phyloP scores from a whole-genome alignment of 768 basidiomycete genomes.

The Naganishia onofrii region DNA sequence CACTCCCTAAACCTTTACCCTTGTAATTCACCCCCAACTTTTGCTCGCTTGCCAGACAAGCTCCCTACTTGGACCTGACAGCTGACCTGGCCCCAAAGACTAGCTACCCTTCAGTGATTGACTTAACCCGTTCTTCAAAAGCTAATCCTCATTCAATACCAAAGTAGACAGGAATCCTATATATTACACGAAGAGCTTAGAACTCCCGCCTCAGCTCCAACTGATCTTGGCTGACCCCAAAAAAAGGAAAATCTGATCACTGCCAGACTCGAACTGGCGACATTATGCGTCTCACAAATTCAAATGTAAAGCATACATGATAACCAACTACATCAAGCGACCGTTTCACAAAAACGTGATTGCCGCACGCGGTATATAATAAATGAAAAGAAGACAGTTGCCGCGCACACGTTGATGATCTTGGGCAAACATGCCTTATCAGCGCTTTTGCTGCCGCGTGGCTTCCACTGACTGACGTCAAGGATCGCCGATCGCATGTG shows the following conservation, averaged over 20 bases:
- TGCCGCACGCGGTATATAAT: neutral
- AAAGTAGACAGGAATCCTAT: too few relatives aligned
- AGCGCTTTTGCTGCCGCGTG: neutral
- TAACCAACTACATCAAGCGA: slow-evolving; percentile 18
- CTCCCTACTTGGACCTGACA: too few relatives aligned
- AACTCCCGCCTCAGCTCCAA: too few relatives aligned
- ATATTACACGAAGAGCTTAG: too few relatives aligned
- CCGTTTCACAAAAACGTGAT: neutral
- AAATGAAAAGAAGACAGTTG: too few relatives aligned
- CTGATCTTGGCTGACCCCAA: neutral
- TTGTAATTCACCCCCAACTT: too few relatives aligned
- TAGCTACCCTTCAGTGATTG: too few relatives aligned
- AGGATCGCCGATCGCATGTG: neutral
- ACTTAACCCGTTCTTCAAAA: too few relatives aligned
- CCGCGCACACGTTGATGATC: neutral
- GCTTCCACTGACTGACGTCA: neutral
- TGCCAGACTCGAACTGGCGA: slow-evolving; percentile 16
- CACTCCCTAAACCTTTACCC: too few relatives aligned
- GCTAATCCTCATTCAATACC: too few relatives aligned
- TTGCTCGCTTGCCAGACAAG: too few relatives aligned
- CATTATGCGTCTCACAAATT: neutral
- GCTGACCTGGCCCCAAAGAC: too few relatives aligned
- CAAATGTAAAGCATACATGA: slow-evolving; percentile 7
- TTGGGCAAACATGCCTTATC: neutral
- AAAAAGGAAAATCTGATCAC: neutral